Conservation (phyloP, 331 rosid species). For the Saraca asoca region DNA sequence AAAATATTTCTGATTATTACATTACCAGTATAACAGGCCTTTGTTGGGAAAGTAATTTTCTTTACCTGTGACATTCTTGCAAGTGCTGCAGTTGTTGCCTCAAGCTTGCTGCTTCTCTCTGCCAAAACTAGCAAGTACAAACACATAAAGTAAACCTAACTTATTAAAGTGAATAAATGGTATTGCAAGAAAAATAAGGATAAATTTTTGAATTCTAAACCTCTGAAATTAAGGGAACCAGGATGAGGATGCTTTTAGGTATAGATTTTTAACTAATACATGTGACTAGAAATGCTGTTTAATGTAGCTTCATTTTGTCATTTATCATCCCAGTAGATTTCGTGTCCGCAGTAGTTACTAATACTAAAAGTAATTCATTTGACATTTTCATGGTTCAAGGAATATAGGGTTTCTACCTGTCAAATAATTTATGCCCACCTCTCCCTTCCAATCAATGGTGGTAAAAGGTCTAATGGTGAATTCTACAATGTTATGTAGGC, state of each 20-base stretch:
- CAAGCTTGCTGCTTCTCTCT: constrained; percentile 75
- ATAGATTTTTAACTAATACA: neutral
- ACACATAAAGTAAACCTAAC: constrained; percentile 6
- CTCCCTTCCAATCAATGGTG: neutral
- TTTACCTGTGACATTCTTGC: constrained; percentile 89
- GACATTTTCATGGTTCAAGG: too few species aligned
- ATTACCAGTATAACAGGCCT: too few species aligned
- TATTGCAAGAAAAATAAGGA: neutral
- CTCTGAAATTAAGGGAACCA: neutral
- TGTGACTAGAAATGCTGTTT: too few species aligned
- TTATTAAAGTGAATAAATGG: neutral
- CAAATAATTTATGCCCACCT: neutral
- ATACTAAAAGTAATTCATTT: too few species aligned
- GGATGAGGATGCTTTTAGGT: neutral
- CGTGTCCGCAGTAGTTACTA: too few species aligned
- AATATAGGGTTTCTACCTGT: neutral
- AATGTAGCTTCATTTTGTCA: too few species aligned
- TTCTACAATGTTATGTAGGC: neutral
- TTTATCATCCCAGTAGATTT: too few species aligned
- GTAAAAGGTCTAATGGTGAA: neutral
- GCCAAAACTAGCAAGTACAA: constrained; percentile 73
- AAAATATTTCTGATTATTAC: too few species aligned
- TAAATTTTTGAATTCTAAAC: neutral
- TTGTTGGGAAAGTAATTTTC: constrained; percentile 1
- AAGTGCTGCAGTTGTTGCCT: constrained; percentile 76